Evolutionary conservation across 2,329 filamentous ascomycete genomes (phyloP).

Genomic region (Aspergillus candidus): DNA sequence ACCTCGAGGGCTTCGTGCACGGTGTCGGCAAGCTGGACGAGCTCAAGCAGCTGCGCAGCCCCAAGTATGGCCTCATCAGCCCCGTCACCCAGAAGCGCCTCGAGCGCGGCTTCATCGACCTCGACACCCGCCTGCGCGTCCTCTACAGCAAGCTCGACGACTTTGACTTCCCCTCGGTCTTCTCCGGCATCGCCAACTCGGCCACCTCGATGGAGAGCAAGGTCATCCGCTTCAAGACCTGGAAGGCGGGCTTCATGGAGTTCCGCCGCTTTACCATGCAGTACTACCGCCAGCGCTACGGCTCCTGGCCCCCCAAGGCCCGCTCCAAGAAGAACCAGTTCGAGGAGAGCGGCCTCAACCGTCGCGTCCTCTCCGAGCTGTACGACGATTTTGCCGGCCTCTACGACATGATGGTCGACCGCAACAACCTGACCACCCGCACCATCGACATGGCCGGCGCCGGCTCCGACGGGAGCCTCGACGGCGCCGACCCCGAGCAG

Average conservation of each 20-base stretch:
- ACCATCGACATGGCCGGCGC: conserved; percentile 62
- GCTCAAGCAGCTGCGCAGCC: conserved; percentile 61
- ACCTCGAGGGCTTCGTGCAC: conserved; percentile 88
- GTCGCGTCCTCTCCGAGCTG: conserved; percentile 70
- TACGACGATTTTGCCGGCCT: conserved; percentile 81
- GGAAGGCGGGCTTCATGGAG: conserved; percentile 67
- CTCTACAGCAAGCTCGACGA: conserved; percentile 70
- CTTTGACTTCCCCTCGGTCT: conserved; percentile 87
- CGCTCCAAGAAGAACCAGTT: conserved; percentile 88
- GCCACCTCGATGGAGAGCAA: conserved; percentile 71
- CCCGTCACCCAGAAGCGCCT: conserved; percentile 68
- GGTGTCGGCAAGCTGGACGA: conserved; percentile 77
- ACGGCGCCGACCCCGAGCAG: conserved; percentile 46
- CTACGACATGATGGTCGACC: conserved; percentile 84
- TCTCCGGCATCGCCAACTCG: conserved; percentile 80
- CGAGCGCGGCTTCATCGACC: conserved; percentile 73
- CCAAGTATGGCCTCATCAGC: conserved; percentile 65
- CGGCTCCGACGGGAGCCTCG: conserved; percentile 46
- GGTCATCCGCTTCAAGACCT: conserved; percentile 73
- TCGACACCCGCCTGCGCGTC: conserved; percentile 64
- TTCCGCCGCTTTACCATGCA: conserved; percentile 68
- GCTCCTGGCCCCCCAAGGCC: conserved; percentile 85
- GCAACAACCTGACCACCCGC: conserved; percentile 69
- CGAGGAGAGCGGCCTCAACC: conserved; percentile 77
- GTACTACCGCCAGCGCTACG: conserved; percentile 63